A percentile compares a stretch with the other conserved stretches of the same genome.
Evolutionary conservation across 2,329 filamentous ascomycete species (phyloP).

Genomic region (Chrysoporthe austroafricana): DNA sequence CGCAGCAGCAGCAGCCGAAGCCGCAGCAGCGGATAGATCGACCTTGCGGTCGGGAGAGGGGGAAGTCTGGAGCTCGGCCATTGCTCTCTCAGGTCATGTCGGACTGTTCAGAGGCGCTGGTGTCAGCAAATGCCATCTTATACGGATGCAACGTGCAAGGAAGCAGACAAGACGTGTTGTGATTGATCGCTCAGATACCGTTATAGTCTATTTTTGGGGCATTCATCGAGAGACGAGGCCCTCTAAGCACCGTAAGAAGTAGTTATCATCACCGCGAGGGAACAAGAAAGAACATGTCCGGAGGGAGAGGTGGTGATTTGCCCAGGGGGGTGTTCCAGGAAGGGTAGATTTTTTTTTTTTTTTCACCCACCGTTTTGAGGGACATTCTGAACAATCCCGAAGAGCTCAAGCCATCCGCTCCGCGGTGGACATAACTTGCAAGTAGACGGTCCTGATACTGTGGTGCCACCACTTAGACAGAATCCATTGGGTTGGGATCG

Average conservation of each 20-base stretch:
- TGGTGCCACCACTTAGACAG: neutral
- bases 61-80: slow-evolving; percentile 45
- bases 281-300: neutral
- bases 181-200: slow-evolving; percentile 81
- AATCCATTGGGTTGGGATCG: neutral
- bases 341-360: neutral
- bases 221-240: slow-evolving; percentile 63
- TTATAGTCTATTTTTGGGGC: slow-evolving; percentile 83
- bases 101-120: slow-evolving; percentile 38
- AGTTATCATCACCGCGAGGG: slow-evolving; percentile 65
- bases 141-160: neutral
- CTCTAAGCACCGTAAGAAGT: slow-evolving; percentile 59
- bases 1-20: no score
- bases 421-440: neutral
- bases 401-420: slow-evolving; percentile 28
- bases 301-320: neutral
- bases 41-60: slow-evolving; percentile 18
- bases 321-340: neutral
- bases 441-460: neutral
- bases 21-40: slow-evolving; percentile 24
- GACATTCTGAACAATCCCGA: slow-evolving; percentile 31
- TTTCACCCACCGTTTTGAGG: slow-evolving; percentile 34
- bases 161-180: neutral
- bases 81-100: slow-evolving; percentile 51
- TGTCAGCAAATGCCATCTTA: slow-evolving; percentile 28